These are phyloP conservation scores for Middelhovenomyces tepae DNA, from an alignment of 805 yeast genomes.

Conservation along the genomic window DNA sequence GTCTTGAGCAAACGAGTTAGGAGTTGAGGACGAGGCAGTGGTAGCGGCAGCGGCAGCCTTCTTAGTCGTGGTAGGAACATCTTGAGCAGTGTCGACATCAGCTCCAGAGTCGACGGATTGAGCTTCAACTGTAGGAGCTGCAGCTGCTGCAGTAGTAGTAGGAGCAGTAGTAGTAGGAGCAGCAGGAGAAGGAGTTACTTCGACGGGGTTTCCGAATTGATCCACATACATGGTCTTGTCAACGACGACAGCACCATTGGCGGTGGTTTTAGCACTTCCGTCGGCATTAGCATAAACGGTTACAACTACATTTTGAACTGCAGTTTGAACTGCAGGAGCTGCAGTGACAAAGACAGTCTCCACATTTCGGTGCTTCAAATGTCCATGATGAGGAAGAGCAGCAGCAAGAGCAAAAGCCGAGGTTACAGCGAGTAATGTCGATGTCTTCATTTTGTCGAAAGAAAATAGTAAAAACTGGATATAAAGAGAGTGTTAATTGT, in stretches of 20 bases:
- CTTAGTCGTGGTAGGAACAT: neutral
- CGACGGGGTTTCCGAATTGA: neutral
- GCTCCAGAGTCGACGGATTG: neutral
- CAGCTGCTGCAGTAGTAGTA: neutral
- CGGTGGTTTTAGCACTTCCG: slow-evolving; percentile 5
- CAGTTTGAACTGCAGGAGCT: slow-evolving; percentile 9
- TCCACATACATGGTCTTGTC: slow-evolving; percentile 7
- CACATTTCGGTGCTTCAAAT: neutral
- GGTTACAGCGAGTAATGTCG: neutral
- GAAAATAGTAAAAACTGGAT: neutral
- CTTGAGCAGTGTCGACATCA: slow-evolving; percentile 2
- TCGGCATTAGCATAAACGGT: slow-evolving; percentile 11
- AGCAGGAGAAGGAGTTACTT: slow-evolving; percentile 1
- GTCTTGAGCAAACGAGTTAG: slow-evolving; percentile 12
- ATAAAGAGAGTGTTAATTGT: neutral
- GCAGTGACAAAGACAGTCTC: slow-evolving; percentile 15
- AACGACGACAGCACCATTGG: slow-evolving; percentile 2
- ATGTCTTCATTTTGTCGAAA: neutral
- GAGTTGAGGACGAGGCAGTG: slow-evolving; percentile 6
- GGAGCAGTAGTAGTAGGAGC: slow-evolving; percentile 3
- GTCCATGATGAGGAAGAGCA: slow-evolving; percentile 2
- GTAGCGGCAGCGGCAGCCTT: slow-evolving; percentile 6
- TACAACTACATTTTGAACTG: slow-evolving; percentile 6
- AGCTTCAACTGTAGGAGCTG: slow-evolving; percentile 1
- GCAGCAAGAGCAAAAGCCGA: slow-evolving; percentile 9